phyloP scores from a whole-genome alignment of 148 eudicot species.

The Chenopodium formosanum region DNA sequence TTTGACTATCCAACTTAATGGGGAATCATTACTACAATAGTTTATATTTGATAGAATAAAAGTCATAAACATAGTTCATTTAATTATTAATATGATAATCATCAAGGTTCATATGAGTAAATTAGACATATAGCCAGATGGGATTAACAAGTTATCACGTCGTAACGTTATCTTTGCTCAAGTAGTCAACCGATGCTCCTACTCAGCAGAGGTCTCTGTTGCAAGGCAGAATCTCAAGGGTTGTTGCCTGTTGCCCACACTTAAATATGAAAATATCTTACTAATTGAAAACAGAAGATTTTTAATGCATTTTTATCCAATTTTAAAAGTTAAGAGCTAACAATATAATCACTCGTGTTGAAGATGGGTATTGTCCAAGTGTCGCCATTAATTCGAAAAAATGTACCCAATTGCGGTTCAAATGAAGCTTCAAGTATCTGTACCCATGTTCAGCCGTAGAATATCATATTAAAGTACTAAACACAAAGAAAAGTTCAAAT shows the following conservation, averaged over 20 bases:
- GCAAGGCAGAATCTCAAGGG: background rate
- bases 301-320: background rate
- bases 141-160: constrained; percentile 36
- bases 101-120: constrained; percentile 8
- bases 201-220: background rate
- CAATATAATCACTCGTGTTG: background rate
- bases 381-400: too few species aligned
- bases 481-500: background rate
- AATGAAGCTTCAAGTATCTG: too few species aligned
- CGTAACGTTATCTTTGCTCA: constrained; percentile 13
- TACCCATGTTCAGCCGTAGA: too few species aligned
- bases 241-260: background rate
- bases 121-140: constrained; percentile 14
- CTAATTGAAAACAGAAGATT: background rate
- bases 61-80: constrained; percentile 11
- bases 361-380: background rate
- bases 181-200: constrained; percentile 23
- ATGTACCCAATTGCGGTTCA: too few species aligned
- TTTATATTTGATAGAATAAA: constrained; percentile 16
- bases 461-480: background rate
- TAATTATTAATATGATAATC: constrained; percentile 12
- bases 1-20: constrained; percentile 25
- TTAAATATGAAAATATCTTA: background rate
- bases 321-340: background rate
- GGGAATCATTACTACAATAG: constrained; percentile 24